Percentiles rank a stretch among this genome's conserved stretches.
These are phyloP conservation scores for Agaricus blazei DNA, from an alignment of 768 basidiomycete genomes.

Conservation along the genomic window DNA sequence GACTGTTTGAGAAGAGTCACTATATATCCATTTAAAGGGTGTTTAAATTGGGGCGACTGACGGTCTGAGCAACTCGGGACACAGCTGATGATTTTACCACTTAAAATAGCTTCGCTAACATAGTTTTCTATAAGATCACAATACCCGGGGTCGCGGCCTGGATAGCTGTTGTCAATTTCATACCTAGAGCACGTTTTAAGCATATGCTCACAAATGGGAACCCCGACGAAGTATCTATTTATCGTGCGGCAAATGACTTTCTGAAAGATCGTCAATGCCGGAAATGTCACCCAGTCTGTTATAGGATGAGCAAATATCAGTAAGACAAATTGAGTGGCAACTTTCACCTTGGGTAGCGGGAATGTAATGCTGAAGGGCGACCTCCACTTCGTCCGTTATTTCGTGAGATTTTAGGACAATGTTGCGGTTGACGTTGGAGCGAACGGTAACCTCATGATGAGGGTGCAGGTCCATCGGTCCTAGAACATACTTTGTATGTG, in stretches of 20 bases:
- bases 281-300: slow-evolving; percentile 32
- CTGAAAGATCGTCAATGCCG: slow-evolving; percentile 18
- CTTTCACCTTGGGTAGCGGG: slow-evolving; percentile 19
- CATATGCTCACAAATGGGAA: slow-evolving; percentile 34
- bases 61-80: slow-evolving; percentile 35
- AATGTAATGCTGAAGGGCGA: slow-evolving; percentile 33
- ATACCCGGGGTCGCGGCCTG: slow-evolving; percentile 35
- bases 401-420: slow-evolving; percentile 27
- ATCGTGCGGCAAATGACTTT: slow-evolving; percentile 31
- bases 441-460: slow-evolving; percentile 9
- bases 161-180: neutral
- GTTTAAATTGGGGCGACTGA: slow-evolving; percentile 18
- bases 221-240: slow-evolving; percentile 41
- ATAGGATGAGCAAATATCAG: neutral
- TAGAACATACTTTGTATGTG: slow-evolving; percentile 30
- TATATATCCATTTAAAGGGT: slow-evolving; percentile 18
- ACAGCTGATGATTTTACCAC: slow-evolving; percentile 21
- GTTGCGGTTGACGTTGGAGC: slow-evolving; percentile 26
- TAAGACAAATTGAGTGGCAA: neutral
- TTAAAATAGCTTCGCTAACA: slow-evolving; percentile 25
- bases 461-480: slow-evolving; percentile 12
- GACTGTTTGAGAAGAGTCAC: neutral
- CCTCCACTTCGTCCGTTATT: slow-evolving; percentile 35
- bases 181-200: neutral
- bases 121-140: slow-evolving; percentile 25